Evolutionary conservation across 2,329 filamentous ascomycete species (phyloP).

Genomic region (Ramularia collo-cygni): DNA sequence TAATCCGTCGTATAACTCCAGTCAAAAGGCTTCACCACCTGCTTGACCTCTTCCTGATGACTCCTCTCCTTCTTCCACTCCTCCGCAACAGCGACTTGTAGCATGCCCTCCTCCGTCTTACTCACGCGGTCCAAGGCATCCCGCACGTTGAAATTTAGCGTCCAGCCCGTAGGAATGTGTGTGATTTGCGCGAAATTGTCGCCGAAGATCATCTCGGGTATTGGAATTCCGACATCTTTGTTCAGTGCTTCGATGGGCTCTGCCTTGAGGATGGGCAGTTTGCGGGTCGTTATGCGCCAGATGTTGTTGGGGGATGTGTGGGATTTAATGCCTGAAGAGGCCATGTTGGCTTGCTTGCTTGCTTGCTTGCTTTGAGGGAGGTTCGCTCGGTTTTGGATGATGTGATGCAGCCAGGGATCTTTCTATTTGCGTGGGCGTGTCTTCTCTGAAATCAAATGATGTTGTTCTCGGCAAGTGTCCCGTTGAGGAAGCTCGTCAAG

Average conservation of each 20-base stretch:
- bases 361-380: no score
- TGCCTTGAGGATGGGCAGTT: slow-evolving; percentile 90
- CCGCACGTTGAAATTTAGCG: slow-evolving; percentile 72
- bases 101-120: slow-evolving; percentile 85
- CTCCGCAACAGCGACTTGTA: slow-evolving; percentile 86
- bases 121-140: slow-evolving; percentile 87
- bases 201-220: slow-evolving; percentile 98
- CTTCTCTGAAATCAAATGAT: no score
- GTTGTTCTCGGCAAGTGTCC: no score
- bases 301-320: slow-evolving; percentile 23
- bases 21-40: slow-evolving; percentile 92
- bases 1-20: slow-evolving; percentile 96
- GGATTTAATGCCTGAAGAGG: slow-evolving; percentile 7
- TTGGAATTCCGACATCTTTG: slow-evolving; percentile 69
- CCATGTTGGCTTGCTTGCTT: no score
- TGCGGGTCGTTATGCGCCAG: slow-evolving; percentile 64
- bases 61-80: slow-evolving; percentile 74
- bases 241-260: slow-evolving; percentile 83
- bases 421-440: no score
- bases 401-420: no score
- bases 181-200: slow-evolving; percentile 78
- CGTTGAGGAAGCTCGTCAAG: no score
- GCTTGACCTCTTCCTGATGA: slow-evolving; percentile 77
- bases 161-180: slow-evolving; percentile 70
- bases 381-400: no score